phyloP scores from a whole-genome alignment of 371 early-diverging fungal species.

The Paramicrosporidium saccamoebae region DNA sequence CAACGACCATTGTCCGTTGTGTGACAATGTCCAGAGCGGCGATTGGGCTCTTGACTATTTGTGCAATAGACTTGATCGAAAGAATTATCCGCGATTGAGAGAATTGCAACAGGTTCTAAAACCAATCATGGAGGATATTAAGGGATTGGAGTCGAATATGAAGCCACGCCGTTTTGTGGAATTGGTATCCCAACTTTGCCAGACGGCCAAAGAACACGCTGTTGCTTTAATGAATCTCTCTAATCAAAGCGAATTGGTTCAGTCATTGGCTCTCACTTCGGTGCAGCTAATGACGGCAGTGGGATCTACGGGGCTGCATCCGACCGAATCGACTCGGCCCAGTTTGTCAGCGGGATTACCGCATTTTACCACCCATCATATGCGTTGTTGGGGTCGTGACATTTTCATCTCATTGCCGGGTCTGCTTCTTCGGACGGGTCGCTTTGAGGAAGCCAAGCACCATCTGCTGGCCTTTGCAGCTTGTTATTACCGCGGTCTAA shows the following conservation, averaged over 20 bases:
- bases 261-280: slow-evolving; percentile 29
- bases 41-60: slow-evolving; percentile 69
- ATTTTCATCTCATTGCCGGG: slow-evolving; percentile 70
- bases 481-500: slow-evolving; percentile 55
- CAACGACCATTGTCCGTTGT: slow-evolving; percentile 70
- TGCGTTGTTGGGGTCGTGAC: slow-evolving; percentile 94
- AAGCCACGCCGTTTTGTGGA: too few species aligned
- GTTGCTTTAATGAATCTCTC: too few species aligned
- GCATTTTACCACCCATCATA: slow-evolving; percentile 65
- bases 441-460: slow-evolving; percentile 30
- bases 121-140: slow-evolving; percentile 1
- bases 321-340: slow-evolving; percentile 12
- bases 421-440: slow-evolving; percentile 38
- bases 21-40: slow-evolving; percentile 52
- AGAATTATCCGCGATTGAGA: too few species aligned
- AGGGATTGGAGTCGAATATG: too few species aligned
- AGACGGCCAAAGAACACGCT: too few species aligned
- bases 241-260: slow-evolving; percentile 28
- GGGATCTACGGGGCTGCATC: slow-evolving; percentile 36
- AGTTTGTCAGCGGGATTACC: slow-evolving; percentile 76
- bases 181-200: too few species aligned
- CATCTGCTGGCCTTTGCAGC: slow-evolving; percentile 69
- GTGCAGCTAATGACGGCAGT: slow-evolving; percentile 46
- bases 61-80: too few species aligned
- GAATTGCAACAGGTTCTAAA: too few species aligned